Base-by-base conservation (phyloP, 805 yeast genomes). In the Candida namnaoensis region DNA sequence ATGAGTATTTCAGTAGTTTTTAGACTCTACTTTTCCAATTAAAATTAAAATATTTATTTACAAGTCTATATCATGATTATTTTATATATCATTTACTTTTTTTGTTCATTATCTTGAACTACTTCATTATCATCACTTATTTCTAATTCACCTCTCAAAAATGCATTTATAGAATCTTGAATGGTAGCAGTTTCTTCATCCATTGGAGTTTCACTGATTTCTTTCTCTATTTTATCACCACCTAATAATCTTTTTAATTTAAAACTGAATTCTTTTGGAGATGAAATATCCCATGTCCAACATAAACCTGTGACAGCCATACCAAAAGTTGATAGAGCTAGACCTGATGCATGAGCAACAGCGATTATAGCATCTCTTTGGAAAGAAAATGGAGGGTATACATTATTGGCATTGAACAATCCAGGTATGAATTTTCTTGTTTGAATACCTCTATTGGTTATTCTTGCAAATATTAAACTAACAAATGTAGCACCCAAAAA, bases 321-420 rank as follows among this genome's bases (percentile, higher is more conserved):
- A 2, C 86, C 74, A 51, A 82, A 73, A 0, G 87, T 76, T 1
- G 88, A 73, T 0, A 80, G 71, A 3, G 96, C 85, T 14, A 90
- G 64, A 38, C 83, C 62, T 0, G 95, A 76, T 2, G 96, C 95
- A 35, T 85, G 81, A 0, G 82, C 77, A 3, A 90, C 87, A 0
- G 96, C 96, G 35, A 80, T 78, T 32, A 87, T 76, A 2, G 96
- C 96, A 58, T 88, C 96, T 41, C 78, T 75, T 46, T 85, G 78
- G 56, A 85, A 80, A 28, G 84, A 81, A 54, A 81, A 83, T n/a
- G 78, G 69, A 5, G 96, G 96, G 2, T 95, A 95, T 43, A 77
- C 73, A 53, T 88, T 91, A 61, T 88, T 88, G 11, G 90, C 87
- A 52, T 86, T 88, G 61, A 85, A 90, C 52, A 80, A 69, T 36